Conservation (phyloP, 1,139 yeast genomes). For the Torulaspora globosa region DNA sequence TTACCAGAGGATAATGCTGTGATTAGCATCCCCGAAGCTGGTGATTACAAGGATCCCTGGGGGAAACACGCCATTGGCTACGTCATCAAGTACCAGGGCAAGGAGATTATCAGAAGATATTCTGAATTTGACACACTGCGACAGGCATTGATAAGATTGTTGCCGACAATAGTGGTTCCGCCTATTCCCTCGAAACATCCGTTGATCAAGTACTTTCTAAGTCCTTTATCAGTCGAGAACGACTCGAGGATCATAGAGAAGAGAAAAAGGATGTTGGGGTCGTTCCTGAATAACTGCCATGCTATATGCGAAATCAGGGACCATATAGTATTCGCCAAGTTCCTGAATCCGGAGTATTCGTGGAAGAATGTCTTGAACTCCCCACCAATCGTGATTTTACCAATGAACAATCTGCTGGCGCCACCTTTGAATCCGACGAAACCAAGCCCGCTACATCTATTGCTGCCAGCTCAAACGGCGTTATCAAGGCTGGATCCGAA, state of each 20-base stretch:
- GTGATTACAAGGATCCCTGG: conserved; percentile 39
- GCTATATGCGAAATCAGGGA: conserved; percentile 48
- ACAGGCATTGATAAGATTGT: conserved; percentile 59
- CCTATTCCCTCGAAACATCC: conserved; percentile 94
- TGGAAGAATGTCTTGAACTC: conserved; percentile 58
- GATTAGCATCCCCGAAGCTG: conserved; percentile 33
- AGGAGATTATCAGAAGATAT: conserved; percentile 74
- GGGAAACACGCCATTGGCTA: conserved; percentile 76
- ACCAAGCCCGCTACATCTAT: conserved; percentile 58
- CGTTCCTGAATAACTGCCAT: conserved; percentile 74
- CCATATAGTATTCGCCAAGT: conserved; percentile 65
- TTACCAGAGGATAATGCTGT: conserved; percentile 8
- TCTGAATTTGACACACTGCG: conserved; percentile 87
- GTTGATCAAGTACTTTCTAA: conserved; percentile 41
- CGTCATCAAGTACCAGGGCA: conserved; percentile 58
- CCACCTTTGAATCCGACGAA: conserved; percentile 53
- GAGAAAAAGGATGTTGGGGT: conserved; percentile 72
- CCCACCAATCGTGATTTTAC: conserved; percentile 56
- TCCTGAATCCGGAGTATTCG: conserved; percentile 77
- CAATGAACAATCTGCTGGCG: conserved; percentile 51
- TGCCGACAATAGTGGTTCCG: conserved; percentile 85
- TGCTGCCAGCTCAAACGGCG: conserved; percentile 52
- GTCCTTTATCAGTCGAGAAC: conserved; percentile 54
- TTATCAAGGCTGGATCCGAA: conserved; percentile 24
- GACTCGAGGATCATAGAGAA: conserved; percentile 51